Base-by-base conservation (phyloP, 345 rosid genomes). In the Streptanthus diversifolius region DNA sequence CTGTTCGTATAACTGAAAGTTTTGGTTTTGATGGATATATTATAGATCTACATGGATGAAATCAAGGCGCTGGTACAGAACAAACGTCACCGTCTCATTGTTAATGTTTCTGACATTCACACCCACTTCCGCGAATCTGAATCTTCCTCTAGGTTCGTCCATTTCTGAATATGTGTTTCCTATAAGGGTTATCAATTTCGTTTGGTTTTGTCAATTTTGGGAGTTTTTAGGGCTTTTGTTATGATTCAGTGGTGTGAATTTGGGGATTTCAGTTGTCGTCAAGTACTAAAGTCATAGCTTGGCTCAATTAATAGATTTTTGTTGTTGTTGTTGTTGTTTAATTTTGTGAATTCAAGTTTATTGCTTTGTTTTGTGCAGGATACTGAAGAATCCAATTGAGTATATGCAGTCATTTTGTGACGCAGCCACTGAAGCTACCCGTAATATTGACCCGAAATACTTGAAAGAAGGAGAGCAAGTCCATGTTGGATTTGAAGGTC, bases 401-500 rank as follows among this genome's bases (percentile, higher is more conserved):
- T 95, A 87, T 59, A 80, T 95, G 86, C 99, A 91, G 68, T 82
- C 98, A 22, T 88, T 95, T 78, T 85, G 95, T 59, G 99, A 95
- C 52, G 99, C 98, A 4, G 93, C 87, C 4, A 91, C 97, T 1
- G 99, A 95, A 39, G 84, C 85, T 32, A 85, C 92, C 2, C 87
- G 85, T 8, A 83, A 81, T 74, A 82, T 88, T 45, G 92, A 90
- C 35, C 86, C 91, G 0, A 86, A 83, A 75, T 88, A 82, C 73
- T 80, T 95, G 74, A 90, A 90, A 78, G 97, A 95, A 84, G 99
- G 87, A 64, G 97, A 95, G 49, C 81, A 72, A 53, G 81, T 95
- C 70, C 88, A 81, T 47, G 92, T 95, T 57, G 99, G 99, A 24
- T 90, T 95, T 73, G 96, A 91, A 77, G 99, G 99, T 8, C 93